These are phyloP conservation scores for Chlorella sp. DNA, from an alignment of 139 green algal species.

Conservation along the genomic window DNA sequence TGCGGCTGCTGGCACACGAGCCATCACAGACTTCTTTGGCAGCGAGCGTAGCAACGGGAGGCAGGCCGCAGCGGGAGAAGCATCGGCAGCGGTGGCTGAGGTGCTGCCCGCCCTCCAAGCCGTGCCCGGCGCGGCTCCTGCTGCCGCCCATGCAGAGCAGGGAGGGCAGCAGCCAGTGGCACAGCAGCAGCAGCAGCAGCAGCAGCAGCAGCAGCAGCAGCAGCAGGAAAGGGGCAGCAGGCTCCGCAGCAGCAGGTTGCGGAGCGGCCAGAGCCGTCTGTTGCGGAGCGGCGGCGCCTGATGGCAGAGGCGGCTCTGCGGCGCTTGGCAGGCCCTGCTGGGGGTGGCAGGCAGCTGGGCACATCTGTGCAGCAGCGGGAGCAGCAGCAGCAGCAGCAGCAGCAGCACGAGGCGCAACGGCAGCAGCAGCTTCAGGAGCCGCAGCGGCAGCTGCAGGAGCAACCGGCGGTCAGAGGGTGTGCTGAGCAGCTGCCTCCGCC, in stretches of 20 bases:
- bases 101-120: neutral
- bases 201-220: neutral
- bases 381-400: neutral
- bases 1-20: neutral
- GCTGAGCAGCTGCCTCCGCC: neutral
- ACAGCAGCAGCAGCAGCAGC: neutral
- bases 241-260: neutral
- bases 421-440: neutral
- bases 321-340: neutral
- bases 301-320: neutral
- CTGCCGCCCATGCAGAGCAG: neutral
- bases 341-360: no score
- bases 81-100: neutral
- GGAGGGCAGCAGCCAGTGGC: neutral
- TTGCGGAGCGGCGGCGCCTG: neutral
- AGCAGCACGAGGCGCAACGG: neutral
- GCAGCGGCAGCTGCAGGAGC: neutral
- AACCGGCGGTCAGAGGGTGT: no score
- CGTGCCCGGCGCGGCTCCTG: neutral
- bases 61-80: neutral
- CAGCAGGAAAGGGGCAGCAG: slow-evolving; percentile 8
- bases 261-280: neutral
- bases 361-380: no score
- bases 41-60: no score
- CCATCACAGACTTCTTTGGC: slow-evolving; percentile 26